Evolutionary conservation across 495 filamentous ascomycete species (phyloP).

Genomic region (Aspergillus taichungensis): DNA sequence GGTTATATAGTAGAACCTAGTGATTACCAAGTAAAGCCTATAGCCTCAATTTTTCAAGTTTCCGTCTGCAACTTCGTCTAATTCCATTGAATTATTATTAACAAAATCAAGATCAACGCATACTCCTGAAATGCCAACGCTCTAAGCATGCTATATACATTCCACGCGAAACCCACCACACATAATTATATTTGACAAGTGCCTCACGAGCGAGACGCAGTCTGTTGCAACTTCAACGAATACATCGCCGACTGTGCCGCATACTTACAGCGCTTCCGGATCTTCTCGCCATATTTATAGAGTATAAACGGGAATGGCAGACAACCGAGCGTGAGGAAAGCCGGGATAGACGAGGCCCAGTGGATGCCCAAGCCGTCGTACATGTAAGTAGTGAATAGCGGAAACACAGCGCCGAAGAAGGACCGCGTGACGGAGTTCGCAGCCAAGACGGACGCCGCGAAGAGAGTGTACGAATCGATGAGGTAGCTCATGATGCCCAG

Average conservation of each 20-base stretch:
- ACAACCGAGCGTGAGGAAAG: conserved; percentile 58
- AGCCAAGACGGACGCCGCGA: conserved; percentile 55
- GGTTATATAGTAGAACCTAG: no score
- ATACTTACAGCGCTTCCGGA: conserved; percentile 56
- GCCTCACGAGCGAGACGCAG: no score
- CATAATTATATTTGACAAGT: no score
- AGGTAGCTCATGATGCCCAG: conserved; percentile 48
- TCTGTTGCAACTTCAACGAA: no score
- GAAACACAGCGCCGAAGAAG: conserved; percentile 59
- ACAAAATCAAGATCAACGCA: no score
- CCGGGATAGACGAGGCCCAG: conserved; percentile 61
- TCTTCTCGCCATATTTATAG: conserved; percentile 50
- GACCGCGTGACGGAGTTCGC: conserved; percentile 57
- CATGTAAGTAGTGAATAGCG: conserved; percentile 61
- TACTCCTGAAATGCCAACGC: no score
- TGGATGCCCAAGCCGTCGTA: conserved; percentile 57
- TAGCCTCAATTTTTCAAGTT: no score
- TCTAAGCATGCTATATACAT: no score
- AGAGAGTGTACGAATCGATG: conserved; percentile 52
- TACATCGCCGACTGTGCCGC: conserved; percentile 44
- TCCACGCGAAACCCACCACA: no score
- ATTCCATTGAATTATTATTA: no score
- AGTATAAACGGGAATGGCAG: conserved; percentile 62
- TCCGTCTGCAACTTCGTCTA: no score
- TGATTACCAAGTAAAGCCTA: no score